Evolutionary conservation across 129 eudicot species (phyloP).

Genomic region (Helianthus annuus): DNA sequence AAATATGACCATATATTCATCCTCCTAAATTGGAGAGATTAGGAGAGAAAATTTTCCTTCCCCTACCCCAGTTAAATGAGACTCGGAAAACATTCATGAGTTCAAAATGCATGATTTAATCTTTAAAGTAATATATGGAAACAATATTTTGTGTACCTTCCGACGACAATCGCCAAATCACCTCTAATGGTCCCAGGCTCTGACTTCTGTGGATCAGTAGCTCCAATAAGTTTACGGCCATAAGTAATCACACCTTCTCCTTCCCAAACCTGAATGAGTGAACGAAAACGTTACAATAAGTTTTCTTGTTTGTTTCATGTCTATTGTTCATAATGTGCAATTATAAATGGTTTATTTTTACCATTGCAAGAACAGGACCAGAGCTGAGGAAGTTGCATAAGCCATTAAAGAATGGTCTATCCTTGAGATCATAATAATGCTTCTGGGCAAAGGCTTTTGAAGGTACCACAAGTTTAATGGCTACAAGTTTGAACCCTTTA

Average conservation of each 20-base stretch:
- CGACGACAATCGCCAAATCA: conserved; percentile 91
- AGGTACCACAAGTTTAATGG: conserved; percentile 78
- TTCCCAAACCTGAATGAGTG: conserved; percentile 83
- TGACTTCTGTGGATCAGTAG: conserved; percentile 95
- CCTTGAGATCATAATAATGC: conserved; percentile 95
- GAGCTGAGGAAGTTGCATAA: conserved; percentile 95
- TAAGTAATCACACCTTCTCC: conserved; percentile 97
- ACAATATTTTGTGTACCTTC: conserved; percentile 63
- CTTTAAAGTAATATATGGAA: not conserved
- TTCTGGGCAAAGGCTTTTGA: conserved; percentile 89
- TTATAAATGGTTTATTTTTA: conserved; percentile 23
- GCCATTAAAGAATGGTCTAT: conserved; percentile 85
- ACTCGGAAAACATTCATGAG: not conserved
- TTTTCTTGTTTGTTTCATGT: not conserved
- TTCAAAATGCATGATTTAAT: not conserved
- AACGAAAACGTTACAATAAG: not conserved
- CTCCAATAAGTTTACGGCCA: conserved; percentile 97
- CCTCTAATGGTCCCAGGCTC: conserved; percentile 99
- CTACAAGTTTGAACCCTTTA: conserved; percentile 96
- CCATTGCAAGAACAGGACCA: conserved; percentile 99
- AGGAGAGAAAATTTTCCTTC: too few relatives aligned
- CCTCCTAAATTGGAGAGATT: too few relatives aligned
- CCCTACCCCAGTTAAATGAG: too few relatives aligned
- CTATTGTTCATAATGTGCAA: not conserved
- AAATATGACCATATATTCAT: too few relatives aligned